Base-by-base conservation (phyloP, 345 rosid species). In the Gynandropsis gynandra region DNA sequence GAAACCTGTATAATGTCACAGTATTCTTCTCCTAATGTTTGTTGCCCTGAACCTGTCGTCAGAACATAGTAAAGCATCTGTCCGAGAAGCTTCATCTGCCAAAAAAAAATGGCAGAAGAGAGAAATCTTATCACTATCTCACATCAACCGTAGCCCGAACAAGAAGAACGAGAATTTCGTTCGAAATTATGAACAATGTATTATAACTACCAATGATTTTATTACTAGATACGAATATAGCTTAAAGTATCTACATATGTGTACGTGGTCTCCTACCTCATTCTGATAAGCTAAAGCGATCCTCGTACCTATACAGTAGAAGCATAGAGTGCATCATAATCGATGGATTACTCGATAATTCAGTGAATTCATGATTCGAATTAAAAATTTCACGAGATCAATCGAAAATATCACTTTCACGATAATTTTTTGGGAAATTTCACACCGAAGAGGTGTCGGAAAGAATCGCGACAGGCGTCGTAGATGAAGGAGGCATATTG, bases 401-500 rank as follows among this genome's bases (percentile, higher is more conserved):
- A 44, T 37, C 15, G 41, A 37, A 37, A 13, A 10, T 3, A 2
- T 10, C 3, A 3, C 41, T 13, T 37, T 10, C 3, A 2, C 41
- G 15, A 37, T 8, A 10, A 2, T 13, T 8, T 13, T 3, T 2
- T 2, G 15, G 32, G 29, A 18, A 21, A 45, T 4, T 21, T 32
- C 44, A 36, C 64, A 80, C 95, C 95, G 47, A 89, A 81, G 38
- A 86, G 86, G 40, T 85, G 89, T 27, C 93, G 86, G 41, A 92
- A 67, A 52, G 95, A 94, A 62, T 92, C 97, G 58, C 90, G 95
- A 75, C 93, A 92, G 57, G 98, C 93, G 32, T 82, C 95, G 68
- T 82, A 80, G 62, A 92, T 73, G 76, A 77, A 87, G 67, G 86
- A 76, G 39, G 98, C 94, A 66, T 92, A 85, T 39, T 87, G 97